Evolutionary conservation across 129 eudicot genomes (phyloP).

Genomic region (Scalesia atractyloides): DNA sequence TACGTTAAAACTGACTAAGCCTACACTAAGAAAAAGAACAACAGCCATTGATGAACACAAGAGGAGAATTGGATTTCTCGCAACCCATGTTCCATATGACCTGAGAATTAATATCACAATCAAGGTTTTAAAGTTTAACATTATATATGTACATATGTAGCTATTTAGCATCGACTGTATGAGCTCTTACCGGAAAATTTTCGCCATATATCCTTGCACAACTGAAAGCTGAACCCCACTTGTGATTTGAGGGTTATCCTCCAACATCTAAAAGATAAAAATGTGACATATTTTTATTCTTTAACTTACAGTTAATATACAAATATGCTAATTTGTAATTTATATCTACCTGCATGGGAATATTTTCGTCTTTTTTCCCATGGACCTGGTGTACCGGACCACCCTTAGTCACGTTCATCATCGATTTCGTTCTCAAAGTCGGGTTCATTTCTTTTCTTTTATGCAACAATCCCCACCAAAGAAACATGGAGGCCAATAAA

Average conservation of each 20-base stretch:
- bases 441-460: conserved; percentile 56
- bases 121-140: conserved; percentile 27
- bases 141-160: neutral
- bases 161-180: conserved; percentile 24
- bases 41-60: conserved; percentile 68
- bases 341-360: conserved; percentile 69
- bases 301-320: neutral
- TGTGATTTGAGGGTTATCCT: conserved; percentile 56
- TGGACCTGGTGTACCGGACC: conserved; percentile 50
- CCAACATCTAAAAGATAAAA: conserved; percentile 59
- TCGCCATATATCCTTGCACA: conserved; percentile 96
- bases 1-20: conserved; percentile 78
- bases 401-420: conserved; percentile 49
- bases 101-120: conserved; percentile 41
- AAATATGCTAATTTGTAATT: conserved; percentile 3
- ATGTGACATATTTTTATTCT: neutral
- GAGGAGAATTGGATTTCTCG: conserved; percentile 78
- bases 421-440: conserved; percentile 58
- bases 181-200: conserved; percentile 63
- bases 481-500: conserved; percentile 69
- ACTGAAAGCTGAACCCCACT: conserved; percentile 80
- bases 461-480: conserved; percentile 83
- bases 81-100: conserved; percentile 94
- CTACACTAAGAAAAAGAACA: conserved; percentile 79
- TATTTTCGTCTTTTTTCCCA: conserved; percentile 62